Percentiles rank a stretch among this genome's conserved stretches.
phyloP scores from a whole-genome alignment of 176 grass and related monocot genomes.

The Puccinellia tenuiflora region DNA sequence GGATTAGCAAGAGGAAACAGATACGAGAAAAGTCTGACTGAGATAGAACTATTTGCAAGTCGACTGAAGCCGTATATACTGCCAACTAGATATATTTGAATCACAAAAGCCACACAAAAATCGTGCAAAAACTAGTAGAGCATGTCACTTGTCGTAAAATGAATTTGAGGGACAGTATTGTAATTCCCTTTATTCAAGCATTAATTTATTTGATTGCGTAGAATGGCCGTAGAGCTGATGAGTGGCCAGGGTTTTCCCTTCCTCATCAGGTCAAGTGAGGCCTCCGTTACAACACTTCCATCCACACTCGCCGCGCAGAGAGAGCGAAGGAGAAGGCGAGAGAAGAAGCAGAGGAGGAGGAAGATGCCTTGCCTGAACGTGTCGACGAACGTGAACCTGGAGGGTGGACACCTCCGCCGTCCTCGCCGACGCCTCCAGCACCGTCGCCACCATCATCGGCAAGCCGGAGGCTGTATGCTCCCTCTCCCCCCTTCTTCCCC shows the following conservation, averaged over 20 bases:
- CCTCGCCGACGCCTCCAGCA: conserved; percentile 58
- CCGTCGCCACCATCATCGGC: conserved; percentile 67
- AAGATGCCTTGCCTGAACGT: conserved; percentile 89
- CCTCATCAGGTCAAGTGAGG: background rate
- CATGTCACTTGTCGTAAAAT: background rate
- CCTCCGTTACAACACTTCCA: background rate
- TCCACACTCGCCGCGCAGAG: background rate
- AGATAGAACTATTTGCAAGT: background rate
- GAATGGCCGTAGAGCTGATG: background rate
- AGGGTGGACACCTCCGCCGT: conserved; percentile 69
- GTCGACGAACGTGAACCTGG: conserved; percentile 80
- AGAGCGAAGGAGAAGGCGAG: background rate
- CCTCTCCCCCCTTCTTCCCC: background rate
- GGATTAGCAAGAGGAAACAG: background rate
- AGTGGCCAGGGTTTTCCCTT: background rate
- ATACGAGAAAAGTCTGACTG: background rate
- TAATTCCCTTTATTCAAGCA: background rate
- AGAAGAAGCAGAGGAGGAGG: background rate
- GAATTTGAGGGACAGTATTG: background rate
- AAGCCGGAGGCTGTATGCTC: conserved; percentile 66
- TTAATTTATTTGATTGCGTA: background rate
- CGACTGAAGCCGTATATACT: background rate
- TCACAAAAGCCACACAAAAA: background rate
- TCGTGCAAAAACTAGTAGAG: background rate
- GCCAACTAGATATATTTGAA: background rate